Evolutionary conservation across 2,329 filamentous ascomycete genomes (phyloP), one percentile per base, ranked within the genome.

Genomic region (Diaporthe eres): DNA sequence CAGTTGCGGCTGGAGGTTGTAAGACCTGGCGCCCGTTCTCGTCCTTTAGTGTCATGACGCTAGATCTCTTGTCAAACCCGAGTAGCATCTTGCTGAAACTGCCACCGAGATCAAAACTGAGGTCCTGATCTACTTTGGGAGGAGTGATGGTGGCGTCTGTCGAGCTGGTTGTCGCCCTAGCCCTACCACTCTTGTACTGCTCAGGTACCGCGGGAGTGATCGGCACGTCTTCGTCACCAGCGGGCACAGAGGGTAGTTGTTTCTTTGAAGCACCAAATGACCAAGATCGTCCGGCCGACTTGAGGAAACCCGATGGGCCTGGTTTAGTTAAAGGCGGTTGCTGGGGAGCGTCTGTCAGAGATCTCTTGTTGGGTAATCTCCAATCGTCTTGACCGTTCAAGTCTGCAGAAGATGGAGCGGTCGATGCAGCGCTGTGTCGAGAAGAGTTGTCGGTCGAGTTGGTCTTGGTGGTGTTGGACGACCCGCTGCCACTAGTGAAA

Each of bases 361-460:
- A 79, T 79, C 86, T 89, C 79, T 82, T 87, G 73, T 78, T 79
- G 47, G 80, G 76, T 57, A 80, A 80, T 68, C 82, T 84, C 83
- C 82, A 84, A 72, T 88, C 86, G 74, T 88, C 85, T 51, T 85
- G 83, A 13, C 78, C 79, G 57, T 80, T 82, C 47, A 84, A 80
- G 71, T 88, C 90, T 71, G 89, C 87, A 4, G 90, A 91, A 4
- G 90, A 92, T 17, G 90, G 89, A 49, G 90, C 86, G 51, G 90
- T 92, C n/a, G 90, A 92, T 71, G 87, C 88, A 82, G 90, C 90
- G 82, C 90, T 92, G 81, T 92, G 89, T 80, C 90, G 88, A 68
- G 90, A 92, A 47, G 90, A 92, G 79, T 89, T 90, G 82, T 92
- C 90, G 78, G 88, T 89, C 72, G 89, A 91, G 70, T 87, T 87